A percentile compares a stretch with the other conserved stretches of the same genome.
These are phyloP conservation scores for Chenopodium formosanum DNA, from an alignment of 148 eudicot genomes.

Conservation along the genomic window DNA sequence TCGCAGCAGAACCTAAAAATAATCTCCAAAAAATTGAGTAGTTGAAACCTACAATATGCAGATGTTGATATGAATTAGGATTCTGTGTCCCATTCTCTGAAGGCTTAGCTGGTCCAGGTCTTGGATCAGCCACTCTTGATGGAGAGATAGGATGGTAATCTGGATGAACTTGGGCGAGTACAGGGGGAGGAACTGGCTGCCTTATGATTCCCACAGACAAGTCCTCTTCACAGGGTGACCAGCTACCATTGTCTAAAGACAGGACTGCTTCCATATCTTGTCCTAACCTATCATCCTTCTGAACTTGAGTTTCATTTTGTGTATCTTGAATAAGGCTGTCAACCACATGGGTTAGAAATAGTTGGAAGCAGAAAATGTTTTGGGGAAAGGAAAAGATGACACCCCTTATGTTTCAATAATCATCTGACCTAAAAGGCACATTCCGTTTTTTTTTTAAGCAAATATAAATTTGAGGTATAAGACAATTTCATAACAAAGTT, in stretches of 20 bases:
- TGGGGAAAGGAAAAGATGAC: constrained; percentile 1
- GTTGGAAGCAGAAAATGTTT: constrained; percentile 24
- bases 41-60: constrained; percentile 75
- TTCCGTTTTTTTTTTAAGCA: too few relatives aligned
- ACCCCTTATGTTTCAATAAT: neutral
- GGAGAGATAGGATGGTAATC: constrained; percentile 63
- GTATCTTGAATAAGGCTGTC: constrained; percentile 50
- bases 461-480: neutral
- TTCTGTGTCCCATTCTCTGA: constrained; percentile 48
- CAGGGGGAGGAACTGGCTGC: constrained; percentile 97
- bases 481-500: neutral
- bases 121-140: constrained; percentile 93
- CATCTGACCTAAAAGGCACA: constrained; percentile 9
- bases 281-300: constrained; percentile 40
- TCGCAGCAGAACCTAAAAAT: neutral
- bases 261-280: constrained; percentile 78
- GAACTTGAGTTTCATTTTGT: constrained; percentile 41
- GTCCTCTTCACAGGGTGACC: constrained; percentile 56
- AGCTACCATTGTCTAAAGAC: constrained; percentile 90
- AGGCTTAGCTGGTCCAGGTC: constrained; percentile 81
- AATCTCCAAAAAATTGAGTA: neutral
- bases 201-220: constrained; percentile 54
- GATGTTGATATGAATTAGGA: constrained; percentile 72
- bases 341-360: constrained; percentile 25
- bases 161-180: constrained; percentile 82